Evolutionary conservation across 805 yeast species (phyloP).

Genomic region (Myxozyma kluyveri): DNA sequence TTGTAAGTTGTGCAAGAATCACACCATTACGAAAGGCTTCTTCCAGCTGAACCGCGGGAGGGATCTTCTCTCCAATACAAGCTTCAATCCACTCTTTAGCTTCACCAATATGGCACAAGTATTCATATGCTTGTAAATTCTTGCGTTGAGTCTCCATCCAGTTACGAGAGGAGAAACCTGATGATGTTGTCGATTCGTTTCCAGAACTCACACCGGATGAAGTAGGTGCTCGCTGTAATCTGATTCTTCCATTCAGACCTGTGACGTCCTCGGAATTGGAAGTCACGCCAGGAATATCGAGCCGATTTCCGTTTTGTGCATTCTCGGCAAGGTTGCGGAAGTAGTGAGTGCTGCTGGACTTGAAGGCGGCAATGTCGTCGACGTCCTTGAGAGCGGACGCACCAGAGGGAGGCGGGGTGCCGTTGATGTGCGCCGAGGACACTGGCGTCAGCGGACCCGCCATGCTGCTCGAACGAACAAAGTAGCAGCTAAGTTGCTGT

Average conservation of each 20-base stretch:
- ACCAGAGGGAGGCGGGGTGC: not conserved
- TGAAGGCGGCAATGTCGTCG: slow-evolving; percentile 27
- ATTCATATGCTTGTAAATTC: slow-evolving; percentile 61
- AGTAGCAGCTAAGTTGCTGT: no score
- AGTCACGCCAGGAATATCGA: slow-evolving; percentile 35
- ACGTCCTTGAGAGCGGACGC: slow-evolving; percentile 6
- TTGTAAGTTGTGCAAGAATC: slow-evolving; percentile 72
- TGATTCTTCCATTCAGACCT: slow-evolving; percentile 37
- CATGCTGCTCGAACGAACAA: slow-evolving; percentile 6
- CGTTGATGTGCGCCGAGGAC: slow-evolving; percentile 14
- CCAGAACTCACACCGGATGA: no score
- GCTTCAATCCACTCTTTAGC: slow-evolving; percentile 78
- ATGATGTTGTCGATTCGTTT: not conserved
- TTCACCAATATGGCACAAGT: slow-evolving; percentile 74
- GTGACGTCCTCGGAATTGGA: slow-evolving; percentile 37
- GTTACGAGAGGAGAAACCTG: slow-evolving; percentile 8
- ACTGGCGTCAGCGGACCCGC: slow-evolving; percentile 23
- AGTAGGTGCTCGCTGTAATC: slow-evolving; percentile 37
- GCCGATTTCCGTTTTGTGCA: slow-evolving; percentile 11
- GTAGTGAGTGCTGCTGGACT: slow-evolving; percentile 31
- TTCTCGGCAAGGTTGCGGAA: slow-evolving; percentile 31
- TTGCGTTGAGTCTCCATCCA: slow-evolving; percentile 46
- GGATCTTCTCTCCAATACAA: slow-evolving; percentile 56
- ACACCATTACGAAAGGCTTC: slow-evolving; percentile 81
- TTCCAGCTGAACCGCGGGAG: slow-evolving; percentile 58